These are phyloP conservation scores for Casuarina cunninghamiana DNA, from an alignment of 306 rosid species.

Conservation along the genomic window DNA sequence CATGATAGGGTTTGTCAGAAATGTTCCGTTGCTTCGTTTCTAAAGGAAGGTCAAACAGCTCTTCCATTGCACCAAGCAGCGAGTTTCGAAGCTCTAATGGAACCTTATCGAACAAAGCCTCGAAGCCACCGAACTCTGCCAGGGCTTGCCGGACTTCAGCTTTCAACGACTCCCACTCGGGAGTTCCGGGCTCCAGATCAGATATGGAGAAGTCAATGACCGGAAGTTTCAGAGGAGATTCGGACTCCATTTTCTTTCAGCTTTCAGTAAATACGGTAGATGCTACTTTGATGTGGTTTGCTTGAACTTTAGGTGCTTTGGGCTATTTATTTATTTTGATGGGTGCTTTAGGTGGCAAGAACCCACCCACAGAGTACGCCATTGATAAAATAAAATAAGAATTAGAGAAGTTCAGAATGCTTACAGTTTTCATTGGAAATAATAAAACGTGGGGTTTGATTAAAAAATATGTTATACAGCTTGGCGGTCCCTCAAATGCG, in stretches of 20 bases:
- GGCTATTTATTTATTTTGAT: constrained; percentile 5
- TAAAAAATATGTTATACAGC: too few relatives aligned
- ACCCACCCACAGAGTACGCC: not conserved
- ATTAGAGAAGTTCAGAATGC: too few relatives aligned
- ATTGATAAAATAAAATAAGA: too few relatives aligned
- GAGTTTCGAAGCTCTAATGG: constrained; percentile 39
- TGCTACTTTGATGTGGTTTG: constrained; percentile 8
- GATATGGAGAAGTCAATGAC: constrained; percentile 46
- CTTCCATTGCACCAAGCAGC: constrained; percentile 35
- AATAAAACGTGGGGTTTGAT: too few relatives aligned
- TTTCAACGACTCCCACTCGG: constrained; percentile 56
- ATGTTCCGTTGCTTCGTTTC: constrained; percentile 56
- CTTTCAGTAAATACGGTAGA: constrained; percentile 19
- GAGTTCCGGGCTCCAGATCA: constrained; percentile 21
- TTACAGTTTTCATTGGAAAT: too few relatives aligned
- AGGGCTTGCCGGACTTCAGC: constrained; percentile 55
- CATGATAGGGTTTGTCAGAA: constrained; percentile 60
- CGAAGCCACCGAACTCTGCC: constrained; percentile 67
- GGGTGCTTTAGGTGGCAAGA: not conserved
- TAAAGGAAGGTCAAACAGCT: constrained; percentile 70
- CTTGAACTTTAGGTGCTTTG: not conserved
- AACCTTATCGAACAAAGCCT: constrained; percentile 53
- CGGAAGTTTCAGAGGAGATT: constrained; percentile 52
- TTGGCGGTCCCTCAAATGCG: too few relatives aligned
- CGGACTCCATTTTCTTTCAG: constrained; percentile 45